Percentiles rank a stretch among this genome's conserved stretches.
Evolutionary conservation across 1,284 basidiomycete species (phyloP).

Genomic region (Boletellus sp.): DNA sequence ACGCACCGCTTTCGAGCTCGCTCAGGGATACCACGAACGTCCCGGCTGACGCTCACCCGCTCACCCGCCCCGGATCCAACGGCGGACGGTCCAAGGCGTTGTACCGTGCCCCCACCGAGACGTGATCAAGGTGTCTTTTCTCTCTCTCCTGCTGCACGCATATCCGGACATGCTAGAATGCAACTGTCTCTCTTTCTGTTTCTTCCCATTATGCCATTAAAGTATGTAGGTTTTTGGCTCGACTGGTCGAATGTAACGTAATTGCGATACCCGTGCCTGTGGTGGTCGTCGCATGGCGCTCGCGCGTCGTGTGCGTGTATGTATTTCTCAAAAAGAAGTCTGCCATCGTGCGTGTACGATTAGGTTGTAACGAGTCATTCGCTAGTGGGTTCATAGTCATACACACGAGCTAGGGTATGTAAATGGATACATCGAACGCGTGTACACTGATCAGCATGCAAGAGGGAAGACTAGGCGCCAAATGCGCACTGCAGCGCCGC

Average conservation of each 20-base stretch:
- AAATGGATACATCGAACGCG: slow-evolving; percentile 13
- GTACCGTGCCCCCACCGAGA: slow-evolving; percentile 14
- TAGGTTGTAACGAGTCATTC: slow-evolving; percentile 2
- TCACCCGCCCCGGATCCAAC: slow-evolving; percentile 17
- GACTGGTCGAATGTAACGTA: no score
- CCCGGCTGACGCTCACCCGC: slow-evolving; percentile 12
- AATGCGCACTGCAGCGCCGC: slow-evolving; percentile 64
- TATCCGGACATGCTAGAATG: slow-evolving; percentile 24
- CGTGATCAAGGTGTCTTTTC: slow-evolving; percentile 12
- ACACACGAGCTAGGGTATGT: background rate
- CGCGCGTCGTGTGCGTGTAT: no score
- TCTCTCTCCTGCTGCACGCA: background rate
- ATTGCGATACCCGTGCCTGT: slow-evolving; percentile 18
- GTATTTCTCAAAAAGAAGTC: background rate
- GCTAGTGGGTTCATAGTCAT: no score
- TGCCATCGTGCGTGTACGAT: slow-evolving; percentile 8
- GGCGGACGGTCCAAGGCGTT: slow-evolving; percentile 12
- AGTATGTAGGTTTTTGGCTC: no score
- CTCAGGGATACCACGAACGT: slow-evolving; percentile 32
- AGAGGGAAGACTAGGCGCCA: no score
- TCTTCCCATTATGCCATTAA: background rate
- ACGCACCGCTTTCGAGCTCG: slow-evolving; percentile 16
- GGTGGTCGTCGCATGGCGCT: background rate
- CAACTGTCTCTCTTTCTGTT: background rate
- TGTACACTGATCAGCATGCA: no score